Percentiles rank a stretch among this genome's conserved stretches.
phyloP scores from a whole-genome alignment of 495 filamentous ascomycete genomes.

The Aspergillus sclerotioniger region DNA sequence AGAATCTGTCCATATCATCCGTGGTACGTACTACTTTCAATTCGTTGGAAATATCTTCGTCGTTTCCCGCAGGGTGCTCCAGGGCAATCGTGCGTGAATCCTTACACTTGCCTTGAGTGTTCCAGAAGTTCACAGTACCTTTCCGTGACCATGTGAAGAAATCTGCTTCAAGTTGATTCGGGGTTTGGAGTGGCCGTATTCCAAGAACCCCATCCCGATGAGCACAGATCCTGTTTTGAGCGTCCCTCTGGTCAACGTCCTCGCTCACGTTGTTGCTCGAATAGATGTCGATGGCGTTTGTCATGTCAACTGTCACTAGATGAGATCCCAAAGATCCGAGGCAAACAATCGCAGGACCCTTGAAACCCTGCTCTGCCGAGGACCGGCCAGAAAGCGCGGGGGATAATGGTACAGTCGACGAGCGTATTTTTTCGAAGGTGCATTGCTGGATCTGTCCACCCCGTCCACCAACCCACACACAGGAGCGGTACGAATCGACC shows the following conservation, averaged over 20 bases:
- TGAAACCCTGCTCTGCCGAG: conserved; percentile 26
- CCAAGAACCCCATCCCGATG: conserved; percentile 80
- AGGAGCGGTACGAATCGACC: conserved; percentile 49
- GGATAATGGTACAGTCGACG: conserved; percentile 25
- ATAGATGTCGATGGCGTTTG: conserved; percentile 68
- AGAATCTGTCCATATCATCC: conserved; percentile 58
- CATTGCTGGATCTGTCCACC: conserved; percentile 40
- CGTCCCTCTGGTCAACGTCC: conserved; percentile 31
- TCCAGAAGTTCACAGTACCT: conserved; percentile 80
- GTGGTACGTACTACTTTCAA: conserved; percentile 66
- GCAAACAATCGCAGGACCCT: conserved; percentile 49
- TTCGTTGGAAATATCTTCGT: conserved; percentile 69
- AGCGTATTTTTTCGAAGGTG: conserved; percentile 38
- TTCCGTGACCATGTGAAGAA: conserved; percentile 86
- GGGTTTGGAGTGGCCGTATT: conserved; percentile 56
- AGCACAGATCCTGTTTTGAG: conserved; percentile 51
- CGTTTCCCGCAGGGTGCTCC: conserved; percentile 57
- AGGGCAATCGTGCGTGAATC: conserved; percentile 63
- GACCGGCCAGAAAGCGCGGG: conserved; percentile 23
- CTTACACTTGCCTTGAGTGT: conserved; percentile 64
- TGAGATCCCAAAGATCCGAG: conserved; percentile 68
- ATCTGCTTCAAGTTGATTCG: conserved; percentile 58
- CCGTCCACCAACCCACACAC: conserved; percentile 57
- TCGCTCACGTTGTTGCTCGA: conserved; percentile 30
- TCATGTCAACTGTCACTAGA: conserved; percentile 72